Base-by-base conservation (phyloP, 1,284 basidiomycete genomes). In the Boletus mariae region DNA sequence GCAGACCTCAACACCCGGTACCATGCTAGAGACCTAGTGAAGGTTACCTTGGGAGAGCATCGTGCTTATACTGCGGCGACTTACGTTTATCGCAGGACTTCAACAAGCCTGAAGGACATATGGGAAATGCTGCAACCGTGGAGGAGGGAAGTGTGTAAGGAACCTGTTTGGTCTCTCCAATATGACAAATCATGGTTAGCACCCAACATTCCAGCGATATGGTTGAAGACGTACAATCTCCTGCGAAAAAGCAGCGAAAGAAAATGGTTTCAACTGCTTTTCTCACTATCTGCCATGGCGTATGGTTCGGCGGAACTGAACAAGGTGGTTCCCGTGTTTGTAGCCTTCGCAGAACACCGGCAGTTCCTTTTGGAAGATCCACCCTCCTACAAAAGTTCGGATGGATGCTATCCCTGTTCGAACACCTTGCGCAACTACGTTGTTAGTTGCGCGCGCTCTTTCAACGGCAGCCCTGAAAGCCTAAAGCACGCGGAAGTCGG, bases 161-260 rank as follows among this genome's bases (percentile, higher is more conserved):
- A 28, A 1, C n/a, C 28, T 7, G 0, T 37, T n/a, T 13, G 55
- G 20, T 57, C 57, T 5, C 40, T 66, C 15, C 54, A 23, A 17
- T 67, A 66, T 40, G 48, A 47, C 34, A 53, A 32, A 1, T 53
- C 56, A 4, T 65, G 63, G 63, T 45, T 65, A 11, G 2, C 13
- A 1, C 57, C 56, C 7, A 4, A 59, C 50, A 52, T 59, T 47
- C 49, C 51, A 26, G 20, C 42, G 38, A 59, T 53, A 51, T 75
- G 68, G 61, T 54, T 74, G 20, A 54, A 58, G 6, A 47, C 70
- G 1, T 74, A 73, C 40, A 55, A 70, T 37, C 49, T 60, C 5
- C 69, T 67, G 37, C 68, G 66, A n/a, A 10, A 34, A 26, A 13
- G 40, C 6, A 17, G 28, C 2, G 54, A 57, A 38, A 17, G 23